phyloP scores from a whole-genome alignment of 2,329 filamentous ascomycete species.

The Catunica adiposa region DNA sequence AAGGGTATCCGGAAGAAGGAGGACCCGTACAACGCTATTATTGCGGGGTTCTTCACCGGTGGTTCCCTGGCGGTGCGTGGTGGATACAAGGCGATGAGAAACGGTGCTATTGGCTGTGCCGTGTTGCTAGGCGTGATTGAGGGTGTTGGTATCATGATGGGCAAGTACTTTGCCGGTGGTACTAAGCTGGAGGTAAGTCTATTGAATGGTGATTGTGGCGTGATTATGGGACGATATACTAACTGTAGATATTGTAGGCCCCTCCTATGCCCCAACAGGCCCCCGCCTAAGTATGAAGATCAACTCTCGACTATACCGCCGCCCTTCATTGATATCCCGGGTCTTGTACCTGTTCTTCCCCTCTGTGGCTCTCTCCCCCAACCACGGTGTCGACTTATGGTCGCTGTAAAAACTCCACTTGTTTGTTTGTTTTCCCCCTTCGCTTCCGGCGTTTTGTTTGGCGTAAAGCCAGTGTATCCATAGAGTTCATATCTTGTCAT shows the following conservation, averaged over 20 bases:
- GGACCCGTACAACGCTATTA: conserved; percentile 95
- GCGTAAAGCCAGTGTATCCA: conserved; percentile 5
- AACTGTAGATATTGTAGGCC: conserved; percentile 17
- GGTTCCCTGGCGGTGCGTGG: conserved; percentile 83
- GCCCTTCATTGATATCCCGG: neutral
- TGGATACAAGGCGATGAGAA: conserved; percentile 78
- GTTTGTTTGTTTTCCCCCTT: neutral
- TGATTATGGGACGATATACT: neutral
- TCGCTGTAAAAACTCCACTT: conserved; percentile 4
- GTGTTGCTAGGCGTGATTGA: conserved; percentile 91
- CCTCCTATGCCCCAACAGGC: conserved; percentile 21
- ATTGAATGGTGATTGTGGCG: conserved; percentile 17
- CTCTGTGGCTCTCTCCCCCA: neutral
- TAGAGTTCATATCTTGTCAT: conserved; percentile 11
- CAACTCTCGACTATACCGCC: neutral
- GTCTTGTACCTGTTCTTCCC: neutral
- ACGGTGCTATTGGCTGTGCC: conserved; percentile 91
- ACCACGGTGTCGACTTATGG: neutral
- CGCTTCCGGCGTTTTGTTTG: conserved; percentile 1
- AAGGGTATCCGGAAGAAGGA: conserved; percentile 94
- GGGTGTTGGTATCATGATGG: conserved; percentile 89
- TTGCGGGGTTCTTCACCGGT: conserved; percentile 91
- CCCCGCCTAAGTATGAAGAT: conserved; percentile 19
- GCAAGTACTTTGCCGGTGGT: conserved; percentile 81
- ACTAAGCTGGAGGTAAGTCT: conserved; percentile 57